Conservation (phyloP, 371 early-diverging fungal genomes). For the Apophysomyces trapeziformis region DNA sequence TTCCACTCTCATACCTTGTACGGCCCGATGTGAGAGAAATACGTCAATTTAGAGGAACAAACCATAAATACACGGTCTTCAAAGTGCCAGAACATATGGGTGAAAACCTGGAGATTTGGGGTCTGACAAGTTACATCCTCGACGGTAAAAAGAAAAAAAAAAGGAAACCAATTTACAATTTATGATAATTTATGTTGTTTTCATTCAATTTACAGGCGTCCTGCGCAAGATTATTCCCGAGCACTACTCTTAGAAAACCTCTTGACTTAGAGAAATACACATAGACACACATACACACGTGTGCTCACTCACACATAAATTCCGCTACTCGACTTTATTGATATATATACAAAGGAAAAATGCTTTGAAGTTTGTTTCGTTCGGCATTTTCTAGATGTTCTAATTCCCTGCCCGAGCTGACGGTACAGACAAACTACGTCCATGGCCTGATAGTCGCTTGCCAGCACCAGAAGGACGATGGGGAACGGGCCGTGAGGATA, state of each 20-base stretch:
- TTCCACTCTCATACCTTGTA: conserved; percentile 70
- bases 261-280: not conserved
- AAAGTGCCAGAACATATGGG: conserved; percentile 51
- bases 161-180: not conserved
- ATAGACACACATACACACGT: not conserved
- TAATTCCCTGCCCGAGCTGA: conserved; percentile 13
- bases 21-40: conserved; percentile 48
- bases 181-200: not conserved
- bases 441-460: conserved; percentile 24
- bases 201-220: conserved; percentile 25
- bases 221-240: conserved; percentile 46
- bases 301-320: not conserved
- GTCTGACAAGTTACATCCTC: conserved; percentile 82
- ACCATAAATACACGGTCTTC: conserved; percentile 67
- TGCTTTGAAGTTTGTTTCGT: not conserved
- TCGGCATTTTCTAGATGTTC: not conserved
- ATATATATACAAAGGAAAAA: not conserved
- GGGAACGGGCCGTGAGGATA: conserved; percentile 8
- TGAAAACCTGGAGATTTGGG: conserved; percentile 74
- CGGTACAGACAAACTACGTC: conserved; percentile 28
- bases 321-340: not conserved
- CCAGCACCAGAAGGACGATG: conserved; percentile 12
- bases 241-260: conserved; percentile 20
- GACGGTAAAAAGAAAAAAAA: conserved; percentile 42
- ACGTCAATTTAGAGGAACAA: conserved; percentile 65